Evolutionary conservation across 805 yeast genomes (phyloP), one percentile per base, ranked within the genome.

Genomic region (Barnettozyma pratensis): DNA sequence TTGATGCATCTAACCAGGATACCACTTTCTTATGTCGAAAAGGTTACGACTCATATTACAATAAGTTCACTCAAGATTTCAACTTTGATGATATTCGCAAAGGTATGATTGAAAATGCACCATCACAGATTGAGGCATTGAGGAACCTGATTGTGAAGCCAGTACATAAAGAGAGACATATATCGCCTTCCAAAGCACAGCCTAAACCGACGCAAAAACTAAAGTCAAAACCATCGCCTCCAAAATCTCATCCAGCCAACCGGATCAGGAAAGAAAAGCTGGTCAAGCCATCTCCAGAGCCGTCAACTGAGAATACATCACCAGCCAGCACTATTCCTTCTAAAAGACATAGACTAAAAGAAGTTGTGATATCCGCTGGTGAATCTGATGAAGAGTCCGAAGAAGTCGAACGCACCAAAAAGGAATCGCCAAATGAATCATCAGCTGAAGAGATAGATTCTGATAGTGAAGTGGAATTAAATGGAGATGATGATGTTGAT

Each of bases 1-100:
- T 67, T 11, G 76, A 73, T 42, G 73, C 67, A n/a, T 61, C 63
- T 3, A 66, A 71, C 4, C 48, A 52, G 19, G 66, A 59, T 41
- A 52, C 39, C 29, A 66, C 65, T 29, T 69, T 68, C 50, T 38
- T 60, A 8, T 65, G 66, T 30, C 59, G 64, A 5, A 62, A 54
- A 45, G 67, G 66, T 14, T 68, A 68, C 51, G 73, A 69, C 45
- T 53, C 71, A 52, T 45, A 56, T 57, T 46, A 63, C 57, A 41
- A 61, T 47, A 44, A 52, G 42, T 56, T 57, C 56, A 53, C 66
- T 39, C 9, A 41, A 37, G 11, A 53, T 47, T 42, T 61, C 51
- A 54, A 65, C 55, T 50, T 54, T 28, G 52, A 55, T 6, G 59
- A 58, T 27, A 47, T 54, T 9, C 58, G 49, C 44, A 42, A 53